phyloP scores from a whole-genome alignment of 2,329 filamentous ascomycete species.

The Periconia sp. region DNA sequence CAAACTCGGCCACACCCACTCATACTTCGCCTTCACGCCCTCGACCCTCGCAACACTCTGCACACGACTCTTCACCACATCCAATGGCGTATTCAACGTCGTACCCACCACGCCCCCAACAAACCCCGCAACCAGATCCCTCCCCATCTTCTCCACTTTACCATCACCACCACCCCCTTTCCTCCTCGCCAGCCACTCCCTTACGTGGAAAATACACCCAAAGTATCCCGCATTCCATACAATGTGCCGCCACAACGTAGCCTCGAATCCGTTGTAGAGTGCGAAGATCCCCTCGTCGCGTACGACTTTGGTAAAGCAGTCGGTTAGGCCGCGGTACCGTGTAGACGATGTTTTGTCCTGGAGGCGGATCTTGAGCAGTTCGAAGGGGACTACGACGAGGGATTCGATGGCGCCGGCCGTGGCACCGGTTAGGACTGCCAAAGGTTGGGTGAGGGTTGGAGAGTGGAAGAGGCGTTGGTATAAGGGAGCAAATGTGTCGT shows the following conservation, averaged over 20 bases:
- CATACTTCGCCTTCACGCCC: conserved; percentile 28
- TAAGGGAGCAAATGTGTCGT: conserved; percentile 27
- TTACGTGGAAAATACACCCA: conserved; percentile 35
- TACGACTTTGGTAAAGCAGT: conserved; percentile 30
- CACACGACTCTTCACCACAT: conserved; percentile 36
- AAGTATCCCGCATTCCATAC: conserved; percentile 39
- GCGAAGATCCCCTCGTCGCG: conserved; percentile 27
- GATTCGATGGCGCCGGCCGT: conserved; percentile 33
- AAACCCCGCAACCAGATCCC: conserved; percentile 32
- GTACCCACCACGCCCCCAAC: conserved; percentile 32
- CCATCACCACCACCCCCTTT: conserved; percentile 3
- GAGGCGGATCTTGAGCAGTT: conserved; percentile 32
- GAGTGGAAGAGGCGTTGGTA: conserved; percentile 27
- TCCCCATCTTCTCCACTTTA: conserved; percentile 26
- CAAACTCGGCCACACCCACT: conserved; percentile 34
- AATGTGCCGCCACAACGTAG: conserved; percentile 34
- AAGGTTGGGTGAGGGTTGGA: conserved; percentile 23
- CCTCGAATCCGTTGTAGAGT: conserved; percentile 36
- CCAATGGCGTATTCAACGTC: conserved; percentile 33
- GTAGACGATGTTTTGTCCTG: conserved; percentile 31
- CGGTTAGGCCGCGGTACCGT: conserved; percentile 27
- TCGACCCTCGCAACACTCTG: conserved; percentile 31
- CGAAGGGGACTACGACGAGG: conserved; percentile 35
- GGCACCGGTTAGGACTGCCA: conserved; percentile 31
- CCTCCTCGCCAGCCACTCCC: conserved; percentile 20